A percentile compares a stretch with the other conserved stretches of the same genome.
These are phyloP conservation scores for Chrysosporium queenslandicum DNA, from an alignment of 2,329 filamentous ascomycete species.

Conservation along the genomic window DNA sequence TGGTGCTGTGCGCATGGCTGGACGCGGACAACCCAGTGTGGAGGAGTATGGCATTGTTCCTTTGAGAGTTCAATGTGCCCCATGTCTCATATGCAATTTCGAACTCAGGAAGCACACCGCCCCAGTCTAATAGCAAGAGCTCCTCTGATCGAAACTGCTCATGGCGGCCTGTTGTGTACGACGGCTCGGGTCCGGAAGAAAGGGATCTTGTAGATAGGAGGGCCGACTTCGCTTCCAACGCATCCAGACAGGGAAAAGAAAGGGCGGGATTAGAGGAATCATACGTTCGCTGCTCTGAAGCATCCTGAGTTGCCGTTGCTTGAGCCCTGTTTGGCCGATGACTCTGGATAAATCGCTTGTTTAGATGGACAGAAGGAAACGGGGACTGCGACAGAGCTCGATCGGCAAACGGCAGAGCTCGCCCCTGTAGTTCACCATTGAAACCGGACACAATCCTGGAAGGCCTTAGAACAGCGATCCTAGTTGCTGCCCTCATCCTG, in stretches of 20 bases:
- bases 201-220: slow-evolving; percentile 58
- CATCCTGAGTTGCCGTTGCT: slow-evolving; percentile 2
- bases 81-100: slow-evolving; percentile 89
- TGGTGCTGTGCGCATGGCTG: slow-evolving; percentile 91
- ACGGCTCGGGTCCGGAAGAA: slow-evolving; percentile 75
- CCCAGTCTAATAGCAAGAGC: slow-evolving; percentile 83
- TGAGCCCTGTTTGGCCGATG: slow-evolving; percentile 8
- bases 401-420: neutral
- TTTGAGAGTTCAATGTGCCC: slow-evolving; percentile 69
- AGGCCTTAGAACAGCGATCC: slow-evolving; percentile 12
- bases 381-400: neutral
- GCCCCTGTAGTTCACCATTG: neutral
- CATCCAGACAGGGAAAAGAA: slow-evolving; percentile 83
- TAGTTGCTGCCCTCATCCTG: slow-evolving; percentile 14
- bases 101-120: slow-evolving; percentile 79
- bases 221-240: slow-evolving; percentile 66
- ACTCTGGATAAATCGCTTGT: slow-evolving; percentile 8
- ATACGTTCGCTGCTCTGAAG: neutral
- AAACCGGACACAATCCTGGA: slow-evolving; percentile 7
- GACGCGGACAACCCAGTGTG: slow-evolving; percentile 95
- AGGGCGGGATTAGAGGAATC: slow-evolving; percentile 66
- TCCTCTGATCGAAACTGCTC: slow-evolving; percentile 62
- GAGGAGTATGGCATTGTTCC: slow-evolving; percentile 79
- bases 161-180: slow-evolving; percentile 84
- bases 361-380: neutral